Conservation (phyloP, 169 alveolate species). For the Eimeria sp. region DNA sequence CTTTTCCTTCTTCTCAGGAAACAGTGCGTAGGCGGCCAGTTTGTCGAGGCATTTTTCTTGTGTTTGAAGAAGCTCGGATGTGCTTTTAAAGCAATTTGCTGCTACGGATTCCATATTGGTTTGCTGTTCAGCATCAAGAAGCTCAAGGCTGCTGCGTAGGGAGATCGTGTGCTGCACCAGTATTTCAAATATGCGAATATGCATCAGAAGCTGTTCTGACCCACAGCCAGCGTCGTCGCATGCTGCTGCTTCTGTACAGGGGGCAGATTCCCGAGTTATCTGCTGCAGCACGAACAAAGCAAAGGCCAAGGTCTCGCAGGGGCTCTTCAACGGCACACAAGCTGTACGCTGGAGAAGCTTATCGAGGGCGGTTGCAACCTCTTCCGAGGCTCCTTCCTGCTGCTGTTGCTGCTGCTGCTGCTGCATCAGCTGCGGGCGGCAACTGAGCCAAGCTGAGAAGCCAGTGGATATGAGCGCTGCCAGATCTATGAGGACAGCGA, state of each 20-base stretch:
- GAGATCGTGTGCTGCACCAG: slow-evolving; percentile 31
- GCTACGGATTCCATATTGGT: slow-evolving; percentile 6
- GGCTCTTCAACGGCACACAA: slow-evolving; percentile 48
- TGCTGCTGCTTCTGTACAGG: neutral
- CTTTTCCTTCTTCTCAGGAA: neutral
- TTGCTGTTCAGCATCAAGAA: slow-evolving; percentile 33
- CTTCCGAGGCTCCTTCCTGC: neutral
- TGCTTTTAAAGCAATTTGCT: neutral
- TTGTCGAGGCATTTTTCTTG: slow-evolving; percentile 47
- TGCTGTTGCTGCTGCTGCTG: slow-evolving; percentile 15
- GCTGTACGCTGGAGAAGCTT: slow-evolving; percentile 30
- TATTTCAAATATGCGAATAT: neutral
- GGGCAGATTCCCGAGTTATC: neutral
- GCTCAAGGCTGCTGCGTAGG: slow-evolving; percentile 11
- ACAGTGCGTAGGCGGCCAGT: slow-evolving; percentile 6
- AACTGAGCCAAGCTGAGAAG: slow-evolving; percentile 16
- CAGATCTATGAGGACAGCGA: slow-evolving; percentile 12
- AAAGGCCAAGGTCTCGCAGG: slow-evolving; percentile 49
- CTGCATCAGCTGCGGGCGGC: neutral
- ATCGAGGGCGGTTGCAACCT: slow-evolving; percentile 7
- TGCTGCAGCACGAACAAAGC: slow-evolving; percentile 45
- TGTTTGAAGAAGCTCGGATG: neutral
- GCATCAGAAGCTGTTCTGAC: neutral
- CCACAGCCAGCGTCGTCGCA: neutral
- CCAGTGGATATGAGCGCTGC: slow-evolving; percentile 37